phyloP scores from a whole-genome alignment of 108 stramenopile genomes.

The Aurantiochytrium sp. region DNA sequence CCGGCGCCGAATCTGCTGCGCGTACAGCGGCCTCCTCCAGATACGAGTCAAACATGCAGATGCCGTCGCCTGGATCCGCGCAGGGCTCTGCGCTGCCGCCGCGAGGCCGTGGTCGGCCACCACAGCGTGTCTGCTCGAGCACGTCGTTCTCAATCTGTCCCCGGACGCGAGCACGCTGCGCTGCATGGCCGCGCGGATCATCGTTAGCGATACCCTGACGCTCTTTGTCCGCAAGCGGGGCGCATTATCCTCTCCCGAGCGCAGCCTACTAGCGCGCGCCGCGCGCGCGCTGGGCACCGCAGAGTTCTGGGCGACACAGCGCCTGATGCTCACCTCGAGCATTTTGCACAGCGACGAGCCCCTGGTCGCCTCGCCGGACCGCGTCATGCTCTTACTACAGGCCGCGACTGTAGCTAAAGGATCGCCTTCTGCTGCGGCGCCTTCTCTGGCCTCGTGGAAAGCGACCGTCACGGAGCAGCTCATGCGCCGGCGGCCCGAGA shows the following conservation, averaged over 20 bases:
- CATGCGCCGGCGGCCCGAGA: not conserved
- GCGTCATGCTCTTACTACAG: not conserved
- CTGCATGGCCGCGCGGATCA: not conserved
- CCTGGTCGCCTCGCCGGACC: not conserved
- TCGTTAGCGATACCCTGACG: not conserved
- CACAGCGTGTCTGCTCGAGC: not conserved
- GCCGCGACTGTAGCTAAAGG: too few relatives aligned
- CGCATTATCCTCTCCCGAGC: not conserved
- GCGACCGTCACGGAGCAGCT: not conserved
- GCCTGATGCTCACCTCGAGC: not conserved
- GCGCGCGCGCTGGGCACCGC: not conserved
- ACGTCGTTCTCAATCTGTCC: too few relatives aligned
- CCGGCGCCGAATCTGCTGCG: too few relatives aligned
- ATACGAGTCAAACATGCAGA: too few relatives aligned
- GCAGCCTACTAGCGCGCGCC: not conserved
- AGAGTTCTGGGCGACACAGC: not conserved
- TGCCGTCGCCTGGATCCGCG: too few relatives aligned
- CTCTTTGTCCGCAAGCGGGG: not conserved
- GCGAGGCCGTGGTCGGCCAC: not conserved
- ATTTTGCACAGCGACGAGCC: not conserved
- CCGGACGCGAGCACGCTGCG: too few relatives aligned
- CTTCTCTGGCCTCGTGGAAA: too few relatives aligned
- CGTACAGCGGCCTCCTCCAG: too few relatives aligned
- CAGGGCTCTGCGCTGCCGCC: not conserved
- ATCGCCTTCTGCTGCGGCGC: too few relatives aligned